Evolutionary conservation across 495 filamentous ascomycete genomes (phyloP).

Genomic region (Podospora didyma): DNA sequence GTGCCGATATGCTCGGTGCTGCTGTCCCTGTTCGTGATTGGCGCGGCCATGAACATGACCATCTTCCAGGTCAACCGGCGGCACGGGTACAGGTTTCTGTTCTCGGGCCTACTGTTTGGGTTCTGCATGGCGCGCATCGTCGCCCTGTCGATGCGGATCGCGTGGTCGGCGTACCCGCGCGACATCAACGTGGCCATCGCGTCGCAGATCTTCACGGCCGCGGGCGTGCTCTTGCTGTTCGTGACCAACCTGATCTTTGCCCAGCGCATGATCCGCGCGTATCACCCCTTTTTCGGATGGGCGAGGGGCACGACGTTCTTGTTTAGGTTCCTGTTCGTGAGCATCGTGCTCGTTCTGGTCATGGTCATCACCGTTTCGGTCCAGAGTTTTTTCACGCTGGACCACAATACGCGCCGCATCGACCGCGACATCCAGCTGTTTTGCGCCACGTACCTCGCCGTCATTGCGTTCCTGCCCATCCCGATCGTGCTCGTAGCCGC

Average conservation of each 20-base stretch:
- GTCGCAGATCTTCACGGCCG: conserved; percentile 68
- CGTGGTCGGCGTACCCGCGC: conserved; percentile 46
- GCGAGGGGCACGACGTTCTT: conserved; percentile 39
- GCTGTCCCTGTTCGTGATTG: conserved; percentile 56
- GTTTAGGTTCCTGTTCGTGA: conserved; percentile 58
- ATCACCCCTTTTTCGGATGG: conserved; percentile 70
- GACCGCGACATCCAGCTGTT: conserved; percentile 64
- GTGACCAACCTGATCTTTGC: conserved; percentile 76
- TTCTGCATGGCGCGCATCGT: conserved; percentile 73
- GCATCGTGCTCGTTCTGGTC: conserved; percentile 56
- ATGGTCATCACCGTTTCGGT: conserved; percentile 68
- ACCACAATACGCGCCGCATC: conserved; percentile 39
- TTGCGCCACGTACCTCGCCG: conserved; percentile 60
- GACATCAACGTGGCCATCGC: conserved; percentile 61
- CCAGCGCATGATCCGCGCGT: conserved; percentile 71
- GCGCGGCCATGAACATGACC: conserved; percentile 59
- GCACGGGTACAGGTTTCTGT: conserved; percentile 64
- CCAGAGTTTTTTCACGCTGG: conserved; percentile 62
- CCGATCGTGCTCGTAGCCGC: conserved; percentile 51
- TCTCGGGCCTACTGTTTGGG: conserved; percentile 65
- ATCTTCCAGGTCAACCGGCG: conserved; percentile 58
- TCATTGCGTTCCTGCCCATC: conserved; percentile 72
- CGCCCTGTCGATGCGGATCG: conserved; percentile 61
- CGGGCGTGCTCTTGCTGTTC: conserved; percentile 76
- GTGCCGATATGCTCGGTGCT: conserved; percentile 63